These are phyloP conservation scores for Oemleria cerasiformis DNA, from an alignment of 306 rosid species.

Conservation along the genomic window DNA sequence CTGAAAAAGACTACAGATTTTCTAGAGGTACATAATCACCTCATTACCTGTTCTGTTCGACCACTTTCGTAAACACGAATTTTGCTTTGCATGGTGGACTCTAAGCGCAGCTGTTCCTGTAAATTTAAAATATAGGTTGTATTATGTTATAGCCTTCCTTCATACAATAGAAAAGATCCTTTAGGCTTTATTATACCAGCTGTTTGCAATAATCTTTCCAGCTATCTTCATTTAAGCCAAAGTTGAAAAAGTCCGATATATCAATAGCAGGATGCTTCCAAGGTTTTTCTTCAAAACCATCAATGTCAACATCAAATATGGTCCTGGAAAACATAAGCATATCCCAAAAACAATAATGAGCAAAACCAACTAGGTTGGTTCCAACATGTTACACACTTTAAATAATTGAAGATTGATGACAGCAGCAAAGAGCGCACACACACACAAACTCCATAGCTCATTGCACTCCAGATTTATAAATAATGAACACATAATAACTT, in stretches of 20 bases:
- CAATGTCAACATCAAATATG: constrained; percentile 90
- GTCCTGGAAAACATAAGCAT: constrained; percentile 59
- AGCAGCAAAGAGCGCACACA: neutral
- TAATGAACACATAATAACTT: neutral
- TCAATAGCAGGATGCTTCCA: constrained; percentile 88
- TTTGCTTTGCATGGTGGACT: constrained; percentile 98
- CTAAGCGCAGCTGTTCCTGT: constrained; percentile 96
- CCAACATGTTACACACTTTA: constrained; percentile 10
- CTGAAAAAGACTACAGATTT: neutral
- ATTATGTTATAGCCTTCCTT: constrained; percentile 19
- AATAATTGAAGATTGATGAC: constrained; percentile 13
- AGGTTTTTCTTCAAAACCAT: constrained; percentile 89
- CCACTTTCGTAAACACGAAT: constrained; percentile 98
- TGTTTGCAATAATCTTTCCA: constrained; percentile 98
- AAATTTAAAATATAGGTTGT: constrained; percentile 22
- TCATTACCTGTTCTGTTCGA: constrained; percentile 80
- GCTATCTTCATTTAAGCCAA: constrained; percentile 87
- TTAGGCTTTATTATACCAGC: constrained; percentile 58
- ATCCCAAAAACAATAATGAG: constrained; percentile 12
- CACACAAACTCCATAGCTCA: neutral
- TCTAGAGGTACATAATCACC: constrained; percentile 19
- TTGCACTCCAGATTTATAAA: neutral
- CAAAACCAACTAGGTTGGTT: constrained; percentile 1
- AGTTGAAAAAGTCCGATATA: constrained; percentile 84
- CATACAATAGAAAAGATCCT: constrained; percentile 9